A percentile compares a stretch with the other conserved stretches of the same genome.
Conservation (phyloP, 495 filamentous ascomycete species). For the Trichodelitschia bisporula region DNA sequence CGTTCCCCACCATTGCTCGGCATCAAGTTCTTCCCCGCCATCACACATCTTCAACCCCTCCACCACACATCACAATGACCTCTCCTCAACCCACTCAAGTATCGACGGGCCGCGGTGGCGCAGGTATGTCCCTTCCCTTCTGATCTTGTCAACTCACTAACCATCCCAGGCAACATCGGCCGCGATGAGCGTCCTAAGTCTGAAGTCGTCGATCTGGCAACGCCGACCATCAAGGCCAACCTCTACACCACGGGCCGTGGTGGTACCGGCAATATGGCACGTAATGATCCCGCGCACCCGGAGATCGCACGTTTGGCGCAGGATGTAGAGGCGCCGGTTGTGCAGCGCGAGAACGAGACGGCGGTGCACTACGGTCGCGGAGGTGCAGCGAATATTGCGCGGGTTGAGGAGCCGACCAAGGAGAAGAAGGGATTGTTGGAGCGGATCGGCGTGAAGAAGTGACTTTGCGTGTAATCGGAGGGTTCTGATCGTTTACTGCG, state of each 20-base stretch:
- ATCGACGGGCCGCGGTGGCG: neutral
- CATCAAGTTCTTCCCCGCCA: neutral
- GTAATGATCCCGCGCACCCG: slow-evolving; percentile 15
- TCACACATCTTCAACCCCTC: neutral
- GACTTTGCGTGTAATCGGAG: too few relatives aligned
- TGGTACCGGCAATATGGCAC: slow-evolving; percentile 21
- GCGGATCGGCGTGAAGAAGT: slow-evolving; percentile 13
- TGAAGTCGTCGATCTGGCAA: slow-evolving; percentile 38
- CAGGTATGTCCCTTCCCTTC: neutral
- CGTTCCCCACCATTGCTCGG: neutral
- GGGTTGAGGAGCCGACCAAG: slow-evolving; percentile 2
- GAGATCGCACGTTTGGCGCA: slow-evolving; percentile 54
- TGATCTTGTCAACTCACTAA: neutral
- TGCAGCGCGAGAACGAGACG: slow-evolving; percentile 17
- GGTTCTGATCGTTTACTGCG: too few relatives aligned
- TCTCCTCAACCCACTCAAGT: neutral
- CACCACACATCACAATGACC: neutral
- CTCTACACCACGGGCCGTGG: slow-evolving; percentile 66
- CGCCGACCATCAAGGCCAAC: slow-evolving; percentile 58
- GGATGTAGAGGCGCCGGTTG: slow-evolving; percentile 37
- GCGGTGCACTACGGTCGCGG: slow-evolving; percentile 19
- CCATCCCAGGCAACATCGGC: slow-evolving; percentile 43
- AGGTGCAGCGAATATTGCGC: slow-evolving; percentile 12
- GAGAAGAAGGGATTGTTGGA: slow-evolving; percentile 2
- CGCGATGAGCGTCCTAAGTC: slow-evolving; percentile 23